A percentile compares a stretch with the other conserved stretches of the same genome.
Conservation (phyloP, 2,329 filamentous ascomycete genomes). For the Helminthosporium solani region DNA sequence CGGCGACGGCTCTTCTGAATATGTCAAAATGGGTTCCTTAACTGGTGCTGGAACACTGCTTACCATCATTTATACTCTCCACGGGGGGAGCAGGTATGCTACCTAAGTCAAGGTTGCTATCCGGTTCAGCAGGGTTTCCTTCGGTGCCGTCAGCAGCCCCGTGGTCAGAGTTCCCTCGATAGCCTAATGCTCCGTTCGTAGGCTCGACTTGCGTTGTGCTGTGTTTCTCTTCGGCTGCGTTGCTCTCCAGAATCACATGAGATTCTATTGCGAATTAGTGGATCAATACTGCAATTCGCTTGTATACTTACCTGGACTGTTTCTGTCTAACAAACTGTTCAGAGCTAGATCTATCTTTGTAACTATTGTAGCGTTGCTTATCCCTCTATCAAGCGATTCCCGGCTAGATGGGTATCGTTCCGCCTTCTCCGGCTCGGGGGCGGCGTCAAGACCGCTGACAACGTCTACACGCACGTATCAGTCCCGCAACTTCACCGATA, state of each 20-base stretch:
- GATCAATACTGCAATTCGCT: neutral
- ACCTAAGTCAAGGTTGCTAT: constrained; percentile 8
- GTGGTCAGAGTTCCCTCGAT: constrained; percentile 8
- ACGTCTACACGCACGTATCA: too few relatives aligned
- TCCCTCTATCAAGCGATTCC: too few relatives aligned
- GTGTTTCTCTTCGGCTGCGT: constrained; percentile 10
- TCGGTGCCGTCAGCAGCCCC: constrained; percentile 7
- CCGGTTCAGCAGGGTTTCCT: constrained; percentile 7
- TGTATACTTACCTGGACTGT: too few relatives aligned
- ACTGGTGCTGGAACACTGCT: constrained; percentile 9
- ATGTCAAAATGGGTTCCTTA: constrained; percentile 4
- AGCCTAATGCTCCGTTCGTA: constrained; percentile 10
- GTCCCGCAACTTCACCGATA: too few relatives aligned
- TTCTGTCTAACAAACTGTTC: too few relatives aligned
- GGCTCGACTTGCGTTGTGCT: constrained; percentile 10
- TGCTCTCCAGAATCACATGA: constrained; percentile 11
- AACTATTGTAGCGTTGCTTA: too few relatives aligned
- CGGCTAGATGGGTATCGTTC: too few relatives aligned
- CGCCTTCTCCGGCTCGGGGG: too few relatives aligned
- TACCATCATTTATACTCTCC: constrained; percentile 10
- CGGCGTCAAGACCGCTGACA: neutral
- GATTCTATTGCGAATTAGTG: constrained; percentile 9
- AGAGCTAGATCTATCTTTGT: too few relatives aligned
- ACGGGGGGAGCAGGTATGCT: constrained; percentile 10
- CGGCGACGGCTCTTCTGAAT: too few relatives aligned